Evolutionary conservation across 2,329 filamentous ascomycete species (phyloP), one percentile per base, ranked within the genome.

Genomic region (Colletotrichum orbiculare): DNA sequence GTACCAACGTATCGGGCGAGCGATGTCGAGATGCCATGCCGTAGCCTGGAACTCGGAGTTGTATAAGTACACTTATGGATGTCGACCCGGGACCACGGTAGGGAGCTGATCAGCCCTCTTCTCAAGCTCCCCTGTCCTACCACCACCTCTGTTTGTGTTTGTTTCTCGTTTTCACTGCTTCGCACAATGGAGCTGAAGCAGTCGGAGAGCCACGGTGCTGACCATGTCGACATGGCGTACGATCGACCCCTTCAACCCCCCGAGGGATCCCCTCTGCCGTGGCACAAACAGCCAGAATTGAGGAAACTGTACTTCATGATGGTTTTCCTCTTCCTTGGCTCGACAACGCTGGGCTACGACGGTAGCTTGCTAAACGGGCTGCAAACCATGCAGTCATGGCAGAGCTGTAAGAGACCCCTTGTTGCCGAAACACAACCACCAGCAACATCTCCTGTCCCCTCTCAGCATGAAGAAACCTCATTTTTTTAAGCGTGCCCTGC

Each of bases 321-420:
- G 68, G 71, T 71, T 4, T 71, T 76, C 39, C 70, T 77, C 34
- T 76, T 76, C 66, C 69, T 77, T 38, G 72, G 73, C 7, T 74
- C 73, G 2, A 75, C 75, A 25, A 76, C 71, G 7, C 71, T 72
- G 66, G 79, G 79, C 11, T 82, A 79, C 60, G 79, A 81, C 57
- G 78, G 78, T 33, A 80, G 78, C 10, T 75, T 83, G 71, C 78
- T 83, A 75, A 83, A 83, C 59, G 80, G 80, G 66, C 70, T 83
- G 33, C 80, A 82, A 67, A 76, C 80, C 5, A 76, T 85, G 60
- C 59, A 69, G 1, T 72, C 77, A 47, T 85, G 83, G 83, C 69
- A 78, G 62, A 64, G 73, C 4, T 79, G 71, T 71, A 61, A 76
- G 78, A 64, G 8, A 34, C 11, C 25, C 25, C 25, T 25, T 9